Base-by-base conservation (phyloP, 2,329 filamentous ascomycete genomes). In the Penicillium sp. region DNA sequence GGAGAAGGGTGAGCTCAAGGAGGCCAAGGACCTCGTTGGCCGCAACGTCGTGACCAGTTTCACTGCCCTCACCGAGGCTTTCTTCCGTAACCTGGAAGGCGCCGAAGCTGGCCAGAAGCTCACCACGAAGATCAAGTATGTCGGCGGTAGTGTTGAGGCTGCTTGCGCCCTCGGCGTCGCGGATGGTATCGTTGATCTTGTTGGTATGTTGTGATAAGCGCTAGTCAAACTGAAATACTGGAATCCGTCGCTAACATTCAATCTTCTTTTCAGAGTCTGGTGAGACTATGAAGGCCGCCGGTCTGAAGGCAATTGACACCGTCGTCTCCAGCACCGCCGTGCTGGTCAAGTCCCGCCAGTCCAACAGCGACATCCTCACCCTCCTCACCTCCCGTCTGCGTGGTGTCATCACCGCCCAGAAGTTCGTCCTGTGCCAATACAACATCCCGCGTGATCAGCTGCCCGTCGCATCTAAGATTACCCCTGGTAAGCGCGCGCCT, bases 21-120 rank as follows among this genome's bases (percentile, higher is more conserved):
- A 84, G 46, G 84, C 90, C 6, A 85, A 86, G 73, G 87, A 97
- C 71, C 81, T 99, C 47, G 84, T 99, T 61, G 94, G 94, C 57
- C 93, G 90, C 78, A 96, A 93, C 69, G 89, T 99, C 54, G 93
- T 93, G 57, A 97, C 94, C 40, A 97, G 93, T 80, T 99, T 99
- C 73, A 93, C 93, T 54, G 86, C 89, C 65, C 82, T 99, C 54
- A 84, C 93, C 2, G 85, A 88, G 69, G 85, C 89, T 67, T 97
- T 96, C 78, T 99, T 97, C 79, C 82, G 87, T 48, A 82, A 83
- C 62, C 79, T 99, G 29, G 94, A 97, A 71, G 78, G 77, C 6
- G 62, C 59, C 4, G 56, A 43, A 15, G 65, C 69, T 4, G 64
- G 63, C 57, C 55, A 66, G 29, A 67, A 74, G 69, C 57, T 95